Evolutionary conservation across 225 moss, liverwort and hornwort species (phyloP).

Genomic region (Sphagnum tenellum): DNA sequence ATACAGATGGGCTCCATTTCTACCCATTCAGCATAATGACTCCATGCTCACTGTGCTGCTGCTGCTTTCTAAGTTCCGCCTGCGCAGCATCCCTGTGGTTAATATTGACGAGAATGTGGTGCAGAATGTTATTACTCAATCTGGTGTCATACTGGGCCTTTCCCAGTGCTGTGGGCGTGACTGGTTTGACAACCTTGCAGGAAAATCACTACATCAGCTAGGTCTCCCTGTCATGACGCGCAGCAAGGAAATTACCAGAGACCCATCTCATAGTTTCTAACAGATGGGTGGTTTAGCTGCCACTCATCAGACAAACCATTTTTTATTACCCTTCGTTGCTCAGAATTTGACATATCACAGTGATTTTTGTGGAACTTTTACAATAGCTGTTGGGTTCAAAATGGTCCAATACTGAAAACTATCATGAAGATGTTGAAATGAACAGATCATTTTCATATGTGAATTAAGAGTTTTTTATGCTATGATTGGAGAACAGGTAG

Average conservation of each 20-base stretch:
- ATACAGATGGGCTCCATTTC: conserved; percentile 52
- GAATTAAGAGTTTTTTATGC: no score
- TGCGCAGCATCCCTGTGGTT: conserved; percentile 57
- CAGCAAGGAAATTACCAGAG: conserved; percentile 43
- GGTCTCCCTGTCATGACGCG: conserved; percentile 68
- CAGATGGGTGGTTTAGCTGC: no score
- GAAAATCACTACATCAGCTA: conserved; percentile 52
- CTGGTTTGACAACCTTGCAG: conserved; percentile 75
- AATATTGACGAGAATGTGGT: conserved; percentile 62
- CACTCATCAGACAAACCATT: no score
- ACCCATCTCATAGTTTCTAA: background rate
- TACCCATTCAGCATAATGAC: conserved; percentile 37
- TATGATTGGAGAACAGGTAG: conserved; percentile 34
- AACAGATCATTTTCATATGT: no score
- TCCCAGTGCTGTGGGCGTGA: conserved; percentile 78
- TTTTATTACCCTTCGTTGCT: no score
- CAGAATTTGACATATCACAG: no score
- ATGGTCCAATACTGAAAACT: no score
- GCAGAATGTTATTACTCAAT: conserved; percentile 86
- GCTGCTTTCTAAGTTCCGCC: conserved; percentile 37
- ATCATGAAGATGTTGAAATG: no score
- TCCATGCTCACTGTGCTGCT: conserved; percentile 41
- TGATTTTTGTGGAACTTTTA: no score
- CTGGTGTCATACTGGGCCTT: conserved; percentile 69
- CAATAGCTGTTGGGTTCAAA: no score